Evolutionary conservation across 2,329 filamentous ascomycete species (phyloP).

Genomic region (Hymenoscyphus salicellus): DNA sequence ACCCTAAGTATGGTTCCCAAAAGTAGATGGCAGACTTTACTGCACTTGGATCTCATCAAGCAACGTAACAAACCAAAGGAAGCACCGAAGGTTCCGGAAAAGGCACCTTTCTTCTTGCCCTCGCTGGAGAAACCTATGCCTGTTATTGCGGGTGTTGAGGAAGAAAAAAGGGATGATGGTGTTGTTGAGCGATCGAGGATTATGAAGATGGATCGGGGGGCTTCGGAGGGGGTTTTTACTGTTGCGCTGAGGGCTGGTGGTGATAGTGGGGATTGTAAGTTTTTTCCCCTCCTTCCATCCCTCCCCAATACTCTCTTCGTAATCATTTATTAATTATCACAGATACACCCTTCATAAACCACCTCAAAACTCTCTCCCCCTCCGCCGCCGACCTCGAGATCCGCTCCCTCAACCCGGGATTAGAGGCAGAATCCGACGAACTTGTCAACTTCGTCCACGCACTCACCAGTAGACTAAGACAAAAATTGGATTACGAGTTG

Average conservation of each 20-base stretch:
- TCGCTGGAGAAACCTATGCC: conserved; percentile 48
- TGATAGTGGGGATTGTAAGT: conserved; percentile 59
- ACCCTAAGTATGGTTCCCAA: conserved; percentile 87
- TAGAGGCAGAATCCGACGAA: conserved; percentile 58
- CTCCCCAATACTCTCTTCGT: not conserved
- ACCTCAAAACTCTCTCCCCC: conserved; percentile 78
- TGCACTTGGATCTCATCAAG: conserved; percentile 86
- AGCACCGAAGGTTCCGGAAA: conserved; percentile 85
- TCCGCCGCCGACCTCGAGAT: conserved; percentile 88
- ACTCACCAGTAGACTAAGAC: conserved; percentile 65
- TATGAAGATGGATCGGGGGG: conserved; percentile 59
- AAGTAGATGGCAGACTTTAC: conserved; percentile 87
- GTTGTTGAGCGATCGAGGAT: conserved; percentile 62
- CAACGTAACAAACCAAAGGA: conserved; percentile 93
- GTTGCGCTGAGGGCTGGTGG: conserved; percentile 54
- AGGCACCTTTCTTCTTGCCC: conserved; percentile 92
- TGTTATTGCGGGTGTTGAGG: conserved; percentile 20
- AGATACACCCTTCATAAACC: conserved; percentile 67
- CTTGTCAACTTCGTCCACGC: conserved; percentile 77
- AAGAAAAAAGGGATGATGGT: conserved; percentile 35
- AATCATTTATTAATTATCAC: conserved; percentile 20
- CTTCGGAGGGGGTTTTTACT: conserved; percentile 58
- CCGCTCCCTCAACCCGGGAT: conserved; percentile 63
- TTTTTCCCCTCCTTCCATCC: not conserved
- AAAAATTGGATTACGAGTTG: conserved; percentile 83